phyloP scores from a whole-genome alignment of 768 basidiomycete species.

The Auricularia cornea region DNA sequence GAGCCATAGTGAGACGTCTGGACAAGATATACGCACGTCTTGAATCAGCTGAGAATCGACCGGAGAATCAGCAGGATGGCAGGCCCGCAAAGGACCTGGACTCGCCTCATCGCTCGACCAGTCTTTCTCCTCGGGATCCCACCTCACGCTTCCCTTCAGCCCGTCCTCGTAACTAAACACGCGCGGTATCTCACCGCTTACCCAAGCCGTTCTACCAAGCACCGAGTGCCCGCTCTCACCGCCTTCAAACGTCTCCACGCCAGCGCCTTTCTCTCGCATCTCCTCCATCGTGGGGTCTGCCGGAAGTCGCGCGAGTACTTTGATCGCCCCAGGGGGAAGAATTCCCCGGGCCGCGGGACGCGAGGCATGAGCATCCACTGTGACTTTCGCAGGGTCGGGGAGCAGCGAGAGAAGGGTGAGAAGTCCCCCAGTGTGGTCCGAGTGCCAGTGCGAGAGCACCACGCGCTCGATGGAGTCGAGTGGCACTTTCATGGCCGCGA shows the following conservation, averaged over 20 bases:
- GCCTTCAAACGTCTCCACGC: constrained; percentile 39
- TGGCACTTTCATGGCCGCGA: constrained; percentile 48
- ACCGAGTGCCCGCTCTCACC: constrained; percentile 51
- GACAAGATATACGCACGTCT: no score
- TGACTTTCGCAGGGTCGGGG: constrained; percentile 23
- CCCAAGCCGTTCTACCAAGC: constrained; percentile 54
- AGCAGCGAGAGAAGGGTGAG: constrained; percentile 52
- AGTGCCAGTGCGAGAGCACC: constrained; percentile 44
- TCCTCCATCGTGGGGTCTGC: constrained; percentile 64
- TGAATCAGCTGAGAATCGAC: no score
- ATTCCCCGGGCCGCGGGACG: constrained; percentile 69
- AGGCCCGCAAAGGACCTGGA: no score
- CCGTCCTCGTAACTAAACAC: constrained; percentile 62
- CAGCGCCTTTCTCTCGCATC: constrained; percentile 47
- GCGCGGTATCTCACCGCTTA: constrained; percentile 76
- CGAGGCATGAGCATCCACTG: constrained; percentile 70
- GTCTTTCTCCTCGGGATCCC: constrained; percentile 29
- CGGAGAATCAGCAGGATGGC: no score
- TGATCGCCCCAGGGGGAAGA: constrained; percentile 53
- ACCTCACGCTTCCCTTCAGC: constrained; percentile 57
- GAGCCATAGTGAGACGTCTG: no score
- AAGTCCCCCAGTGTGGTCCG: constrained; percentile 53
- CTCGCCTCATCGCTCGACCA: constrained; percentile 53
- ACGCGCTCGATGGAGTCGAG: constrained; percentile 50
- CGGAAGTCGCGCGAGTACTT: constrained; percentile 50